phyloP scores from a whole-genome alignment of 176 grass and related monocot genomes.

The Cymbopogon citratus region DNA sequence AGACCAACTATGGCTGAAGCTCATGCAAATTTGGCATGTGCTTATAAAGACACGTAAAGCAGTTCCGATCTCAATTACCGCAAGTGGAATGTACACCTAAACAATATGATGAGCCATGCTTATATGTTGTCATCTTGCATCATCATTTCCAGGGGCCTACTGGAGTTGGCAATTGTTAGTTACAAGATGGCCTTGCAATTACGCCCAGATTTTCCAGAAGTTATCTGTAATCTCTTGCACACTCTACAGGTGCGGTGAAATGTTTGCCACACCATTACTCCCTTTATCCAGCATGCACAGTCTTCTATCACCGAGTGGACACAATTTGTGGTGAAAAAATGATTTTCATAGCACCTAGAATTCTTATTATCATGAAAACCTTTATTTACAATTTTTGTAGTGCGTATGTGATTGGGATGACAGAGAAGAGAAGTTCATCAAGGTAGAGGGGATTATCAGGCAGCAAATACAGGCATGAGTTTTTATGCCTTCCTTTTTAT shows the following conservation, averaged over 20 bases:
- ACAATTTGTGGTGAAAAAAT: background rate
- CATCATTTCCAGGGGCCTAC: background rate
- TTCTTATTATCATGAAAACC: background rate
- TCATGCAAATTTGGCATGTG: background rate
- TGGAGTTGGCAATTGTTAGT: background rate
- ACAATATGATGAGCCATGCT: too few species aligned
- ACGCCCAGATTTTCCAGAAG: slow-evolving; percentile 3
- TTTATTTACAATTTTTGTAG: slow-evolving; percentile 8
- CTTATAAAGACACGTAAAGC: background rate
- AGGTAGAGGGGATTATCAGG: background rate
- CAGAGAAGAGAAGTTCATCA: background rate
- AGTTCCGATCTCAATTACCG: background rate
- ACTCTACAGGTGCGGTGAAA: background rate
- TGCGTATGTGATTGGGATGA: background rate
- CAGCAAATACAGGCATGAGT: background rate
- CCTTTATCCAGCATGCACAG: background rate
- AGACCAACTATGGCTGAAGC: background rate
- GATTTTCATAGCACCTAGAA: background rate
- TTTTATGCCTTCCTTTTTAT: slow-evolving; percentile 4
- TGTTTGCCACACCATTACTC: background rate
- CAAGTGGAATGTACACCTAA: background rate
- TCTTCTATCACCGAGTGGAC: background rate
- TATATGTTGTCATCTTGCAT: background rate
- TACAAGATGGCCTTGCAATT: background rate
- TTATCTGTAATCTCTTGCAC: background rate